Conservation (phyloP, 1,284 basidiomycete species). For the Grifola frondosa region DNA sequence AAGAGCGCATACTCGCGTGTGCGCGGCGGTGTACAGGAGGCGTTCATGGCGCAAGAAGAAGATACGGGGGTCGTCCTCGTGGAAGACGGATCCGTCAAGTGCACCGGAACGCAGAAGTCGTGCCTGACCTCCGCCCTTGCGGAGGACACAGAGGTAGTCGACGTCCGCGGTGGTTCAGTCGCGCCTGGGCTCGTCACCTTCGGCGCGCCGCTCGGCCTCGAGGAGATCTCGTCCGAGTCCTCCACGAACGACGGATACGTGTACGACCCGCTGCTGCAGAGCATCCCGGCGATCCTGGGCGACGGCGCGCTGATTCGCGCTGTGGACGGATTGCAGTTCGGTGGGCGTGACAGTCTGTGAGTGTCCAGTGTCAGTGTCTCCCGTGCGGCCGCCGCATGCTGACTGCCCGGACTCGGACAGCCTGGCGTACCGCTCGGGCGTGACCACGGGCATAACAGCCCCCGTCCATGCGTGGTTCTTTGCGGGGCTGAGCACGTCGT, state of each 20-base stretch:
- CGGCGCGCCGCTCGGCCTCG: conserved; percentile 36
- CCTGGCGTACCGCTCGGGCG: conserved; percentile 37
- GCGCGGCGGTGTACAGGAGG: conserved; percentile 18
- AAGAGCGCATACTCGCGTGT: conserved; percentile 39
- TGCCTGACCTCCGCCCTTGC: conserved; percentile 24
- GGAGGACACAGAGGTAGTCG: conserved; percentile 30
- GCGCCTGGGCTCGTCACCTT: conserved; percentile 38
- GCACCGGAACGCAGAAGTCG: conserved; percentile 33
- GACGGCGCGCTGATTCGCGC: conserved; percentile 58
- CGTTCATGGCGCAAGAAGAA: conserved; percentile 15
- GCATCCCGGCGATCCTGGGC: conserved; percentile 49
- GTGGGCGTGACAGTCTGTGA: conserved; percentile 71
- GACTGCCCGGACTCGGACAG: conserved; percentile 14
- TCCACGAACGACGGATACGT: conserved; percentile 47
- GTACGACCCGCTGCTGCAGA: conserved; percentile 47
- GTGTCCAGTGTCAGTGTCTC: conserved; percentile 28
- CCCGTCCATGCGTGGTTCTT: conserved; percentile 46
- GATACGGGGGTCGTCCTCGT: conserved; percentile 35
- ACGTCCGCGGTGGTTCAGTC: conserved; percentile 44
- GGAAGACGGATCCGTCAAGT: conserved; percentile 42
- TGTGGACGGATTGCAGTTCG: conserved; percentile 74
- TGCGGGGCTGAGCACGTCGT: conserved; percentile 49
- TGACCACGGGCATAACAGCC: conserved; percentile 41
- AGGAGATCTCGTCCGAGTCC: conserved; percentile 41
- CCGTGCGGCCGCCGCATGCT: background rate